Evolutionary conservation across 805 yeast genomes (phyloP).

Genomic region (Candida berthetii): DNA sequence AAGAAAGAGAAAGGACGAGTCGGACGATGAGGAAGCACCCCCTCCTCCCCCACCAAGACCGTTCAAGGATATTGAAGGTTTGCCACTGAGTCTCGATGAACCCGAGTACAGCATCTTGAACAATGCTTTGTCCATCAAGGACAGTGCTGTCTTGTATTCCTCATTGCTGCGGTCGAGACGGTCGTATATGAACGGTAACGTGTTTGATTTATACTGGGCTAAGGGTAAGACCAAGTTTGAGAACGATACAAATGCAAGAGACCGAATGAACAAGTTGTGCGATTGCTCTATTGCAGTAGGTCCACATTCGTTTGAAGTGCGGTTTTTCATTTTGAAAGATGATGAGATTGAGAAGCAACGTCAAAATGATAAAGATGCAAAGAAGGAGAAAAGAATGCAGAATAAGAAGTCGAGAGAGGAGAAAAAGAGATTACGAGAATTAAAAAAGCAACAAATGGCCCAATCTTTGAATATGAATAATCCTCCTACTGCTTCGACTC

Average conservation of each 20-base stretch:
- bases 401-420: slow-evolving; percentile 28
- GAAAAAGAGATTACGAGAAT: slow-evolving; percentile 18
- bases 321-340: slow-evolving; percentile 81
- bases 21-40: slow-evolving; percentile 19
- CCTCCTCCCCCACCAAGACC: slow-evolving; percentile 37
- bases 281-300: slow-evolving; percentile 72
- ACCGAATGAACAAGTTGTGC: slow-evolving; percentile 82
- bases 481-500: background rate
- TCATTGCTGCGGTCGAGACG: slow-evolving; percentile 71
- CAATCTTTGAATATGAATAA: no score
- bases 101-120: slow-evolving; percentile 63
- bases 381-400: slow-evolving; percentile 27
- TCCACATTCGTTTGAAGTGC: slow-evolving; percentile 73
- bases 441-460: slow-evolving; percentile 2
- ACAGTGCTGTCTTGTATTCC: slow-evolving; percentile 64
- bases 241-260: slow-evolving; percentile 56
- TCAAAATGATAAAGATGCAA: slow-evolving; percentile 33
- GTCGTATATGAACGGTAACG: slow-evolving; percentile 55
- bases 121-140: slow-evolving; percentile 64
- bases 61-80: slow-evolving; percentile 54
- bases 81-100: slow-evolving; percentile 58
- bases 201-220: slow-evolving; percentile 80
- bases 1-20: slow-evolving; percentile 13
- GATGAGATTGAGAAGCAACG: slow-evolving; percentile 54
- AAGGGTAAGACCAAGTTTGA: slow-evolving; percentile 42